Evolutionary conservation across 1,284 basidiomycete species (phyloP).

Genomic region (Naganishia sp.): DNA sequence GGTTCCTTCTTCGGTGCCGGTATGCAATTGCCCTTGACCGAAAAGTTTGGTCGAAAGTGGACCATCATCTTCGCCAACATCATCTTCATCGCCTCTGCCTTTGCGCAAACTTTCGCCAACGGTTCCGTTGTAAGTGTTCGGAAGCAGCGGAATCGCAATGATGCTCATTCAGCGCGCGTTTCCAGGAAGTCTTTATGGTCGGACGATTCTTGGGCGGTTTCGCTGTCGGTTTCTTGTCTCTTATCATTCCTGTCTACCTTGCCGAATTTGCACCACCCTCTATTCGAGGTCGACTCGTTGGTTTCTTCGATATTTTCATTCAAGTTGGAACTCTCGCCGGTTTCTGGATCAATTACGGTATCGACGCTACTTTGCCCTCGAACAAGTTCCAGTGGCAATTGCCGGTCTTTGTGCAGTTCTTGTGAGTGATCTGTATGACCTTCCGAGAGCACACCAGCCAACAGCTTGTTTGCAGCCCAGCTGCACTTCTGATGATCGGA

Average conservation of each 20-base stretch:
- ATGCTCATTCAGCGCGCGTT: conserved; percentile 44
- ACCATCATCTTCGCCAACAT: conserved; percentile 63
- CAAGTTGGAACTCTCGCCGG: conserved; percentile 52
- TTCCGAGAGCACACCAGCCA: neutral
- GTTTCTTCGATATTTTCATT: conserved; percentile 78
- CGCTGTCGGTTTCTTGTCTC: conserved; percentile 32
- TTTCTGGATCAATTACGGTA: conserved; percentile 42
- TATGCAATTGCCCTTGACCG: conserved; percentile 56
- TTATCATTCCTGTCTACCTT: conserved; percentile 50
- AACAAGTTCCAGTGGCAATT: conserved; percentile 32
- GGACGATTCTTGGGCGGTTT: conserved; percentile 49
- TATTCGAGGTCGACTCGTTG: conserved; percentile 59
- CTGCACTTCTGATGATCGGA: conserved; percentile 53
- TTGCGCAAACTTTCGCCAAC: conserved; percentile 55
- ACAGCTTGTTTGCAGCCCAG: conserved; percentile 33
- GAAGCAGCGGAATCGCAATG: too few species aligned
- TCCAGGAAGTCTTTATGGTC: conserved; percentile 55
- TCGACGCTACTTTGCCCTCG: conserved; percentile 29
- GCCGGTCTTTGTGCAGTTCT: conserved; percentile 34
- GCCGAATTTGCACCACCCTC: conserved; percentile 55
- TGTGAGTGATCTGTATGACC: conserved; percentile 27
- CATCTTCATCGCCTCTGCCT: conserved; percentile 67
- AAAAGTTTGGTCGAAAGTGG: conserved; percentile 47
- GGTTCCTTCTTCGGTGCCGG: conserved; percentile 77
- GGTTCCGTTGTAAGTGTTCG: conserved; percentile 49